These are phyloP conservation scores for Saturnispora ahearnii DNA, from an alignment of 805 yeast genomes.

Conservation along the genomic window DNA sequence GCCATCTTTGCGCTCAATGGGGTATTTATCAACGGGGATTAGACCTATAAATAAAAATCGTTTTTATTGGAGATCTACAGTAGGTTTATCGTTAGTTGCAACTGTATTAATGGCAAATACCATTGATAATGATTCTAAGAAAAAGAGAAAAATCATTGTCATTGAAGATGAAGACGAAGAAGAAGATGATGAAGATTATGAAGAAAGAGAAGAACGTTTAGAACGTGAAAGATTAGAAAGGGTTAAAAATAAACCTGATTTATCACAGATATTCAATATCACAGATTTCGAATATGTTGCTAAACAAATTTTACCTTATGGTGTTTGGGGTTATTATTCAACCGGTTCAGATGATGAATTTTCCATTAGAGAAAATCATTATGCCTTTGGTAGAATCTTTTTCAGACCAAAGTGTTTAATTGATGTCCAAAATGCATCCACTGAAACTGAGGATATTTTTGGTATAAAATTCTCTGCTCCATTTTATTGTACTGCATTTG, in stretches of 20 bases:
- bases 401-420: slow-evolving; percentile 75
- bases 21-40: not conserved
- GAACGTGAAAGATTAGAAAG: slow-evolving; percentile 35
- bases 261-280: slow-evolving; percentile 60
- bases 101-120: slow-evolving; percentile 2
- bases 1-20: not conserved
- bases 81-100: slow-evolving; percentile 1
- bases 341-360: slow-evolving; percentile 91
- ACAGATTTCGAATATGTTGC: slow-evolving; percentile 87
- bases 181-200: slow-evolving; percentile 19
- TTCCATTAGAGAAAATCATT: slow-evolving; percentile 52
- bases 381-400: slow-evolving; percentile 71
- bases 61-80: not conserved
- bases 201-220: slow-evolving; percentile 21
- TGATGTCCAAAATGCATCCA: slow-evolving; percentile 41
- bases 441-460: slow-evolving; percentile 14
- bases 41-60: not conserved
- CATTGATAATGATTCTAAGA: slow-evolving; percentile 9
- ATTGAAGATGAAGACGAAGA: slow-evolving; percentile 23
- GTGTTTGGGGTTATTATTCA: slow-evolving; percentile 85
- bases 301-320: slow-evolving; percentile 56
- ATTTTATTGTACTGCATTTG: slow-evolving; percentile 84
- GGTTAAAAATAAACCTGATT: slow-evolving; percentile 47
- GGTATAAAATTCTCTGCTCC: slow-evolving; percentile 39
- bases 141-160: slow-evolving; percentile 15